Evolutionary conservation across 352 stramenopile species (phyloP).

Genomic region (Paralagenidium karlingii): DNA sequence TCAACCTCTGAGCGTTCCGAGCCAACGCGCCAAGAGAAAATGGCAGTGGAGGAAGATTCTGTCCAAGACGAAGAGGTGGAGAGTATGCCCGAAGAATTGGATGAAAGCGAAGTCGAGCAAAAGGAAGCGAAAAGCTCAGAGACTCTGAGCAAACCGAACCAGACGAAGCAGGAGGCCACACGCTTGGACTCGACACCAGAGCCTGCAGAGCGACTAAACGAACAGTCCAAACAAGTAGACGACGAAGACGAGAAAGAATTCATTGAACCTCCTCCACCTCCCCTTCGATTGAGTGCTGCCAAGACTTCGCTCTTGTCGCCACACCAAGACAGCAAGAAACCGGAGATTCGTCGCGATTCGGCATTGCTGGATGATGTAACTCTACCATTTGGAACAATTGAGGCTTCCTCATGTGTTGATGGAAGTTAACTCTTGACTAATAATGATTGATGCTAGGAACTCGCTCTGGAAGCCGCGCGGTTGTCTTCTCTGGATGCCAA

Average conservation of each 20-base stretch:
- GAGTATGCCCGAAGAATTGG: not conserved
- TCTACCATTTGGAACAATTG: not conserved
- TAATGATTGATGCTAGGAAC: not conserved
- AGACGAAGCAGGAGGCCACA: too few species aligned
- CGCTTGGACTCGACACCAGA: too few species aligned
- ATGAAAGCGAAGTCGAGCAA: not conserved
- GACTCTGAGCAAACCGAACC: too few species aligned
- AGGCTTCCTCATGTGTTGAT: not conserved
- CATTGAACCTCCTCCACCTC: constrained; percentile 6
- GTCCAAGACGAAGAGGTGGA: constrained; percentile 22
- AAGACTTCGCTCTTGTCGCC: constrained; percentile 3
- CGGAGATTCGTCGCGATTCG: too few species aligned
- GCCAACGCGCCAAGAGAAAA: constrained; percentile 1
- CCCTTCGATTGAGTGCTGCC: constrained; percentile 6
- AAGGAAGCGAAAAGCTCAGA: constrained; percentile 1
- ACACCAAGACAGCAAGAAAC: constrained; percentile 1
- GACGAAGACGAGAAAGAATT: constrained; percentile 11
- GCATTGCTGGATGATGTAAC: not conserved
- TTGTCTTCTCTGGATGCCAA: constrained; percentile 56
- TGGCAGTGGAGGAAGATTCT: constrained; percentile 7
- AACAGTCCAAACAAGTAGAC: constrained; percentile 7
- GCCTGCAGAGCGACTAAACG: not conserved
- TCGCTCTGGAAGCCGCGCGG: constrained; percentile 39
- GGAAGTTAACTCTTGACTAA: not conserved
- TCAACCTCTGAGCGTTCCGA: too few species aligned